phyloP scores from a whole-genome alignment of 495 filamentous ascomycete species.

The Xylaria palmicola region DNA sequence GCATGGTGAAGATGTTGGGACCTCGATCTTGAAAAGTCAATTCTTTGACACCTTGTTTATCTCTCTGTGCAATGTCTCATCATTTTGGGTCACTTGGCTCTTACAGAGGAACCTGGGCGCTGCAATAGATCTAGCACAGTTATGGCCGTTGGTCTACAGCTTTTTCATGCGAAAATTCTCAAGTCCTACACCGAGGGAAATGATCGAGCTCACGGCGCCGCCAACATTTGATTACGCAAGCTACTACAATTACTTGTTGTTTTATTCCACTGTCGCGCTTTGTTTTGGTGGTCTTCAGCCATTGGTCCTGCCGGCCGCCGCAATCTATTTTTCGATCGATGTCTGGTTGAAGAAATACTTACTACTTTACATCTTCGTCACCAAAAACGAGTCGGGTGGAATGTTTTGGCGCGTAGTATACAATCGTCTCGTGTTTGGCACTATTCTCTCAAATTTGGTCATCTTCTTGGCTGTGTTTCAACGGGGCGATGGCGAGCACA shows the following conservation, averaged over 20 bases:
- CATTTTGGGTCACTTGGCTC: slow-evolving; percentile 93
- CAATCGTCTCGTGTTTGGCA: slow-evolving; percentile 86
- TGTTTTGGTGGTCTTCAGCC: slow-evolving; percentile 87
- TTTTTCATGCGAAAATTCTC: slow-evolving; percentile 81
- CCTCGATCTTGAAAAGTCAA: slow-evolving; percentile 61
- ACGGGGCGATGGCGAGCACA: slow-evolving; percentile 49
- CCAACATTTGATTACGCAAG: slow-evolving; percentile 90
- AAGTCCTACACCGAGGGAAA: slow-evolving; percentile 83
- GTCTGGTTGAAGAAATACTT: slow-evolving; percentile 93
- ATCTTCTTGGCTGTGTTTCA: slow-evolving; percentile 72
- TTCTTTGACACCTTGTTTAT: slow-evolving; percentile 62
- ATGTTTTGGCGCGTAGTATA: slow-evolving; percentile 86
- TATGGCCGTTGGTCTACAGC: slow-evolving; percentile 75
- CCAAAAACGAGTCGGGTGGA: slow-evolving; percentile 95
- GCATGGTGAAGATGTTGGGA: slow-evolving; percentile 58
- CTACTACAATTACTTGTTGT: slow-evolving; percentile 96
- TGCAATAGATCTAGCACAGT: slow-evolving; percentile 82
- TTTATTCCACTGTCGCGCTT: slow-evolving; percentile 85
- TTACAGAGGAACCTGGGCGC: slow-evolving; percentile 91
- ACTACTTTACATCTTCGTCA: slow-evolving; percentile 90
- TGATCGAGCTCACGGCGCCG: slow-evolving; percentile 92
- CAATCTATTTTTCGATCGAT: slow-evolving; percentile 87
- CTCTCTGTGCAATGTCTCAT: slow-evolving; percentile 72
- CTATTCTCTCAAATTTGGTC: slow-evolving; percentile 74
- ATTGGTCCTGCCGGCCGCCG: slow-evolving; percentile 83